Percentiles rank a stretch among this genome's conserved stretches.
Conservation (phyloP, 495 filamentous ascomycete species). For the Aspergillus leporis region DNA sequence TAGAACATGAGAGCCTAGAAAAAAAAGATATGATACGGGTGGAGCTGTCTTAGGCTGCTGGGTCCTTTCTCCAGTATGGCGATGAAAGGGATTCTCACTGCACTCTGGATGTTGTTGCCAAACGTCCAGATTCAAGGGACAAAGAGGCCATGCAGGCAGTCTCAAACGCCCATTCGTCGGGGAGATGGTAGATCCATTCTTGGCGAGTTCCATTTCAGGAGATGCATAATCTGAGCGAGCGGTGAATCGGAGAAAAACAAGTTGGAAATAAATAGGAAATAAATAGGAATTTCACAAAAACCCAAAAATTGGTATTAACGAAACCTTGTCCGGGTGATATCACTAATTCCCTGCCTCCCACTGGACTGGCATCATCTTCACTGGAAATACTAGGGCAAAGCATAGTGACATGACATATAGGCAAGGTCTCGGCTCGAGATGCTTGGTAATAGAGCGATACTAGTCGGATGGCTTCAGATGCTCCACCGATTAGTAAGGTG, state of each 20-base stretch:
- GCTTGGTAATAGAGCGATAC: neutral
- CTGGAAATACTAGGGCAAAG: neutral
- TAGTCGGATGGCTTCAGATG: neutral
- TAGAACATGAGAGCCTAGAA: slow-evolving; percentile 4
- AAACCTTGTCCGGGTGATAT: neutral
- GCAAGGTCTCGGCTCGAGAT: neutral
- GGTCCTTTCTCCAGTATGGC: neutral
- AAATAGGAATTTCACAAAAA: neutral
- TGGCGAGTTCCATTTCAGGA: slow-evolving; percentile 4
- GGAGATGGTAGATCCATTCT: slow-evolving; percentile 6
- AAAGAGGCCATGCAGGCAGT: neutral
- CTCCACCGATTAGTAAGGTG: neutral
- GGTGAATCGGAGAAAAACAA: neutral
- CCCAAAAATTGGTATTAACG: neutral
- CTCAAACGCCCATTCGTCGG: slow-evolving; percentile 8
- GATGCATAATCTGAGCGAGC: neutral
- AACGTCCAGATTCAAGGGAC: neutral
- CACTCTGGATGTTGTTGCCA: neutral
- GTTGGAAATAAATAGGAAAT: neutral
- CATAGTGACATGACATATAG: neutral
- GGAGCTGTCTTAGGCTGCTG: slow-evolving; percentile 4
- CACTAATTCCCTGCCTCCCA: neutral
- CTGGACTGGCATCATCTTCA: neutral
- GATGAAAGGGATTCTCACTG: neutral
- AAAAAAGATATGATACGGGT: neutral